phyloP scores from a whole-genome alignment of 139 green algal genomes.

The Micromonas pusilla region DNA sequence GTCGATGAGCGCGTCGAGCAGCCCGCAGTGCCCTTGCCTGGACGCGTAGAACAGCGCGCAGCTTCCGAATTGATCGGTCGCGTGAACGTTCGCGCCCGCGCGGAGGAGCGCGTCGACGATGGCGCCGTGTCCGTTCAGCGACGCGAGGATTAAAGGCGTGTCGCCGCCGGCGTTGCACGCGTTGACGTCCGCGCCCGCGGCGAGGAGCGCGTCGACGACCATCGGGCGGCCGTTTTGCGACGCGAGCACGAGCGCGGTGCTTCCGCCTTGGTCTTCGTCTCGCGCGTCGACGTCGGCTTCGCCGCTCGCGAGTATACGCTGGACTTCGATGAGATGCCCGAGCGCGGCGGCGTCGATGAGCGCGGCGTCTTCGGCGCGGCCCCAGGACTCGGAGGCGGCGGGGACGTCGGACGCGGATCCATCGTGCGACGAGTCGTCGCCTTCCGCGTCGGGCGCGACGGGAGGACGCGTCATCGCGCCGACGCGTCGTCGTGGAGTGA shows the following conservation, averaged over 20 bases:
- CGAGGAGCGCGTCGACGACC: not conserved
- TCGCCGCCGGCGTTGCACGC: not conserved
- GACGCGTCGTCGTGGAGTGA: no score
- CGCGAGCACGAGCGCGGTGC: not conserved
- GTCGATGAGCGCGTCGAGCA: not conserved
- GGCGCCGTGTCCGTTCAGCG: not conserved
- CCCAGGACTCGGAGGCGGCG: not conserved
- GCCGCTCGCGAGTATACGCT: not conserved
- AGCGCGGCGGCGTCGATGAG: not conserved
- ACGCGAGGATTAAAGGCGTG: not conserved
- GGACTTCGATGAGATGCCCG: not conserved
- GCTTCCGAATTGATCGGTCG: not conserved
- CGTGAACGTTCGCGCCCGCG: not conserved
- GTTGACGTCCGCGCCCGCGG: not conserved
- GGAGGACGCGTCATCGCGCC: no score
- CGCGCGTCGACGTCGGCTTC: not conserved
- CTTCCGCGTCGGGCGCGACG: no score
- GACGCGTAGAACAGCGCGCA: not conserved
- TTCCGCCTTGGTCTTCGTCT: not conserved
- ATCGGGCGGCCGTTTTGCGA: not conserved
- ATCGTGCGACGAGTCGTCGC: no score
- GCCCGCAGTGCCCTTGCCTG: not conserved
- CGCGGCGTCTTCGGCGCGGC: not conserved
- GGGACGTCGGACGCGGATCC: no score
- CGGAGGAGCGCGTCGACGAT: conserved; percentile 1